A percentile compares a stretch with the other conserved stretches of the same genome.
phyloP scores from a whole-genome alignment of 2,329 filamentous ascomycete genomes.

The Botrytis sinoallii region DNA sequence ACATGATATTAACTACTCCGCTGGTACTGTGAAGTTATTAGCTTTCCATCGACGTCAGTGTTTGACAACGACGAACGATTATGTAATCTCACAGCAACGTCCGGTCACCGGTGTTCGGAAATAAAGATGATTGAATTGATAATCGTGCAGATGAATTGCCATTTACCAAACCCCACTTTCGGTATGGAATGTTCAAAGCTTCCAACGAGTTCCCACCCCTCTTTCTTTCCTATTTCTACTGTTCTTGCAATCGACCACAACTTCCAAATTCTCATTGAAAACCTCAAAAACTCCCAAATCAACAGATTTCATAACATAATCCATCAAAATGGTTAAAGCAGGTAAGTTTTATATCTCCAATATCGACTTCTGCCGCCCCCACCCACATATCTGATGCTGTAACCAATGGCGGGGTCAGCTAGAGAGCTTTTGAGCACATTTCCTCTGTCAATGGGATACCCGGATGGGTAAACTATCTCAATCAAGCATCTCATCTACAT shows the following conservation, averaged over 20 bases:
- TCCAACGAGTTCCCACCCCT: not conserved
- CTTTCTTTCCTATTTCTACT: conserved; percentile 15
- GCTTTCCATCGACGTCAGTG: not conserved
- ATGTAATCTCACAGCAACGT: not conserved
- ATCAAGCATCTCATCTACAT: conserved; percentile 35
- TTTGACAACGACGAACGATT: not conserved
- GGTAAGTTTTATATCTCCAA: conserved; percentile 56
- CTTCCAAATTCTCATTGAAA: not conserved
- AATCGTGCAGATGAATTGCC: conserved; percentile 6
- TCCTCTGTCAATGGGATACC: conserved; percentile 41
- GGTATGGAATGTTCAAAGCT: conserved; percentile 1
- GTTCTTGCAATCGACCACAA: conserved; percentile 10
- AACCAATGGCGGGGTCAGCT: conserved; percentile 37
- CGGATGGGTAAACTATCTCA: conserved; percentile 43
- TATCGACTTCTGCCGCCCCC: conserved; percentile 12
- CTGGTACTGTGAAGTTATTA: not conserved
- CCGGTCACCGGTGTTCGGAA: not conserved
- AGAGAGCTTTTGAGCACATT: conserved; percentile 62
- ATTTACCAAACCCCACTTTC: conserved; percentile 13
- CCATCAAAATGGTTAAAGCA: conserved; percentile 96
- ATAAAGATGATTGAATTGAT: conserved; percentile 2
- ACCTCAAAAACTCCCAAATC: conserved; percentile 3
- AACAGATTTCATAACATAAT: conserved; percentile 33
- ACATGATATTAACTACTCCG: not conserved
- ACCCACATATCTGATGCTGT: conserved; percentile 13